phyloP scores from a whole-genome alignment of 495 filamentous ascomycete genomes.

The Aspergillus baeticus region DNA sequence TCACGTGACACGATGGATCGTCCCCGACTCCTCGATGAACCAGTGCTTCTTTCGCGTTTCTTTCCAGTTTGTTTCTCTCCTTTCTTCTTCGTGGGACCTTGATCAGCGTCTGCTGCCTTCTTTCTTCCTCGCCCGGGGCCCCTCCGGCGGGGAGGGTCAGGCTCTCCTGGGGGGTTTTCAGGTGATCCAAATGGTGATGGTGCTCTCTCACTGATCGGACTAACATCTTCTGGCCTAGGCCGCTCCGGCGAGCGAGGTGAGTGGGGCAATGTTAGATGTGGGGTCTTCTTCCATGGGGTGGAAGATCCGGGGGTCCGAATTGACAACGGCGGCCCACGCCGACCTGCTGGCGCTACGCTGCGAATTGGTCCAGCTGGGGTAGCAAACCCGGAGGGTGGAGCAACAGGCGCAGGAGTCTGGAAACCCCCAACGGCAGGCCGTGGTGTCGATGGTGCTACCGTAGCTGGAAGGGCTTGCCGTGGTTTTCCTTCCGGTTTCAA shows the following conservation, averaged over 20 bases:
- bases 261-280: constrained; percentile 35
- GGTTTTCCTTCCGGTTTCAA: constrained; percentile 13
- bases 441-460: constrained; percentile 32
- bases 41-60: constrained; percentile 50
- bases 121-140: constrained; percentile 17
- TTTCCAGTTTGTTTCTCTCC: constrained; percentile 34
- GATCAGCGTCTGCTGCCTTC: constrained; percentile 13
- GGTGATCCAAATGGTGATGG: constrained; percentile 40
- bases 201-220: constrained; percentile 52
- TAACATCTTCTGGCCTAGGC: constrained; percentile 49
- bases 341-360: constrained; percentile 24
- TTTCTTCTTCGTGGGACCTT: constrained; percentile 27
- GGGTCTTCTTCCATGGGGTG: constrained; percentile 50
- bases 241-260: constrained; percentile 47
- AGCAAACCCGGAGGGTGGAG: constrained; percentile 22
- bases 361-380: constrained; percentile 30
- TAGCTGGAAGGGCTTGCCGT: constrained; percentile 16
- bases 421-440: constrained; percentile 18
- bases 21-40: constrained; percentile 57
- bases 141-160: constrained; percentile 24
- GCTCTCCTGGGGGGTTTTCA: constrained; percentile 33
- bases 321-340: constrained; percentile 33
- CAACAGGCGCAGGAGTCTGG: constrained; percentile 28
- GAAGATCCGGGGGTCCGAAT: constrained; percentile 46
- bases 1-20: constrained; percentile 58